Base-by-base conservation (phyloP, 495 filamentous ascomycete genomes). In the Articulospora tetracladia region DNA sequence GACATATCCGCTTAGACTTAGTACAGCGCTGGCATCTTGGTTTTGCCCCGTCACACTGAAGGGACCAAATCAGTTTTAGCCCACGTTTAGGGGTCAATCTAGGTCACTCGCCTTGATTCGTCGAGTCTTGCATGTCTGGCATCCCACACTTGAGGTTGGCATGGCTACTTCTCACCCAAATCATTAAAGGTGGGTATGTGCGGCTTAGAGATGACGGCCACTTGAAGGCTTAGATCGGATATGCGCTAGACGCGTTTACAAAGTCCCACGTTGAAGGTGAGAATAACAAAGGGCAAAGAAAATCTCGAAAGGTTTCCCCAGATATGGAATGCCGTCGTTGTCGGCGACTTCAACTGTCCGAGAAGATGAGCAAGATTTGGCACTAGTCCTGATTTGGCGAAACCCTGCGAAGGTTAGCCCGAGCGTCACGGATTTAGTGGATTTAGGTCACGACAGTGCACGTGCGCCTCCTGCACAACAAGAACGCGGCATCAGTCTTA, bases 21-120 rank as follows among this genome's bases (percentile, higher is more conserved):
- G 39, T 53, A 48, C 69, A 71, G 59, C 64, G 53, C 36, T 66
- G 64, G 32, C 69, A 71, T 0, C 39, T 53, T 55, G 68, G 68
- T 39, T 61, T 54, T 13, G 61, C 58, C 12, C 57, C 68, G 27
- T 70, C 68, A 53, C 68, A 70, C 68, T 70, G 48, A 1, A 46
- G 24, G 22, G 19, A 44, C 36, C 8, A 3, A n/a, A 24, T 58
- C 39, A 59, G 28, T 28, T 50, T 20, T 23, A 6, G 26, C 30
- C 30, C n/a, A n/a, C n/a, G n/a, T 24, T 8, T 15, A 20, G 36
- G 51, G 24, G 32, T 3, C 12, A 22, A 8, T 17, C n/a, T n/a
- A n/a, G n/a, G n/a, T n/a, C 17, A 47, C 50, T 62, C 61, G 32
- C 68, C 60, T 70, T 70, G 59, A 70, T 66, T 52, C 68, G 59